phyloP scores from a whole-genome alignment of 2,329 filamentous ascomycete species.

The Aspergillus oerlinghausenensis region DNA sequence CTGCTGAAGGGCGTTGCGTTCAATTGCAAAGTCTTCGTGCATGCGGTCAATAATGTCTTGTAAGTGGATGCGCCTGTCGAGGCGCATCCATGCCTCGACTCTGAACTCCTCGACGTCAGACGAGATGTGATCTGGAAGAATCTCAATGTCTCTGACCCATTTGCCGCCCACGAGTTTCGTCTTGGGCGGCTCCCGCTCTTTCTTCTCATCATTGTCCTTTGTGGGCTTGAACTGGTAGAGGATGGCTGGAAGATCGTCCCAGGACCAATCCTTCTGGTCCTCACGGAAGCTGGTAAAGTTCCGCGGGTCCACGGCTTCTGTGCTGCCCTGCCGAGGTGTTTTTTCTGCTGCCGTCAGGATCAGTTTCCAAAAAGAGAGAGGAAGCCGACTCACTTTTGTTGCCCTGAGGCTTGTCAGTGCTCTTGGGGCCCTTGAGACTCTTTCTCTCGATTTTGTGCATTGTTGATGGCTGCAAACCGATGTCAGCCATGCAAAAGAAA shows the following conservation, averaged over 20 bases:
- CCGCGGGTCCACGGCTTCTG: slow-evolving; percentile 6
- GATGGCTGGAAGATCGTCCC: slow-evolving; percentile 20
- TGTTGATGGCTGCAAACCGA: background rate
- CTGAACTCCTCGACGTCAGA: slow-evolving; percentile 28
- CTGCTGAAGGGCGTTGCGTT: slow-evolving; percentile 25
- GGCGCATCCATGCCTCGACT: slow-evolving; percentile 30
- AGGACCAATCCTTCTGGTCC: slow-evolving; percentile 18
- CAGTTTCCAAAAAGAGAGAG: background rate
- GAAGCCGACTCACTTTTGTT: background rate
- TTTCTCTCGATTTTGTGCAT: background rate
- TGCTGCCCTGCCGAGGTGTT: slow-evolving; percentile 11
- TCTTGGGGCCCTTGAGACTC: background rate
- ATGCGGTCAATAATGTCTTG: slow-evolving; percentile 27
- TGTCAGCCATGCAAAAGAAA: background rate
- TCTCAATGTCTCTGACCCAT: slow-evolving; percentile 14
- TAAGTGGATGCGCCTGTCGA: slow-evolving; percentile 24
- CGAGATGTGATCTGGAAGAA: slow-evolving; percentile 28
- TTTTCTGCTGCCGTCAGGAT: background rate
- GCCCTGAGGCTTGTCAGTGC: background rate
- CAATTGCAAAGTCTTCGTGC: slow-evolving; percentile 15
- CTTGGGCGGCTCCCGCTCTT: background rate
- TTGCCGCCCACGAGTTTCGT: slow-evolving; percentile 11
- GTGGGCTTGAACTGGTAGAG: slow-evolving; percentile 18
- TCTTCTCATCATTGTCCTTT: background rate
- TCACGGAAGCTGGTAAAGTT: slow-evolving; percentile 9